Conservation (phyloP, 2,329 filamentous ascomycete species). For the Cadophora sp. region DNA sequence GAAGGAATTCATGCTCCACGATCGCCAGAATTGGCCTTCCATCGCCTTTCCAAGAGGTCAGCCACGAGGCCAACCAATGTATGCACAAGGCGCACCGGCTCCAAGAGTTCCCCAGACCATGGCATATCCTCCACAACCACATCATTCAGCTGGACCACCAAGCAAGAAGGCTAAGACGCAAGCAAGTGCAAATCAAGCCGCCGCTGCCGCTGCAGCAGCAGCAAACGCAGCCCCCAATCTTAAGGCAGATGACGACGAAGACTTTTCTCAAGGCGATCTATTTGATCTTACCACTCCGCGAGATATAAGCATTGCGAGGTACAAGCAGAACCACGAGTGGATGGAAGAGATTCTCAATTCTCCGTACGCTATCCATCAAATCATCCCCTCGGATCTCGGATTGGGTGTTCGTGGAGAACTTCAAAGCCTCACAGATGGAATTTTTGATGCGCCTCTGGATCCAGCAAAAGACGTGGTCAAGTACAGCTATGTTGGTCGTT, state of each 20-base stretch:
- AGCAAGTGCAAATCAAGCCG: conserved; percentile 31
- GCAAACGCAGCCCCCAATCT: conserved; percentile 30
- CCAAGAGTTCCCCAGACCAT: conserved; percentile 57
- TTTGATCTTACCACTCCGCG: conserved; percentile 89
- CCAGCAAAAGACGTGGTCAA: conserved; percentile 44
- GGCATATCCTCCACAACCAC: conserved; percentile 66
- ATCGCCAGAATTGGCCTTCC: conserved; percentile 88
- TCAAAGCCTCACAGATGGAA: conserved; percentile 79
- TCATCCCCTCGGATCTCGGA: conserved; percentile 85
- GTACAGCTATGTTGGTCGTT: conserved; percentile 56
- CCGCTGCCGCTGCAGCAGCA: conserved; percentile 30
- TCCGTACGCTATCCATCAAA: conserved; percentile 84
- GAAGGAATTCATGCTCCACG: conserved; percentile 94
- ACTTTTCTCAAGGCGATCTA: conserved; percentile 83
- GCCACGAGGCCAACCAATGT: conserved; percentile 46
- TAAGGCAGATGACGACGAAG: conserved; percentile 83
- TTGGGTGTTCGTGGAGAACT: conserved; percentile 86
- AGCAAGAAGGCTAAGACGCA: conserved; percentile 56
- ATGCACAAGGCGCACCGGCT: conserved; percentile 37
- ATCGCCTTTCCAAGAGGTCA: conserved; percentile 71
- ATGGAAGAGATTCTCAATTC: conserved; percentile 97
- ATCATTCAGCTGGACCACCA: conserved; percentile 54
- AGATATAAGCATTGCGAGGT: conserved; percentile 86
- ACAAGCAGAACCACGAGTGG: conserved; percentile 97
- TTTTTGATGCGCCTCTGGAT: conserved; percentile 73